Base-by-base conservation (phyloP, 805 yeast genomes). In the Ogataea corticis region DNA sequence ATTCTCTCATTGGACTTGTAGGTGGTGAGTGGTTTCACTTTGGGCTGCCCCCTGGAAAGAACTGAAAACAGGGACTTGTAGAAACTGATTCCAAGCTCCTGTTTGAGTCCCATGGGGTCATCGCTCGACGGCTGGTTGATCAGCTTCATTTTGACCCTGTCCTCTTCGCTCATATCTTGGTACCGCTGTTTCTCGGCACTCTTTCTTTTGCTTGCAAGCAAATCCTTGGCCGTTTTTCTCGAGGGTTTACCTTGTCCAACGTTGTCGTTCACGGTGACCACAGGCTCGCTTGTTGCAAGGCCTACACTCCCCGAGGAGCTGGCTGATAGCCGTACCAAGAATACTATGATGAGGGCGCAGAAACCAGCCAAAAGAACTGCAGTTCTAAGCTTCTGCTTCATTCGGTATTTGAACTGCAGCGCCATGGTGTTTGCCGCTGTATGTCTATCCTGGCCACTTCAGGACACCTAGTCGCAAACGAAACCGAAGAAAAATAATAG, bases 1-100 rank as follows among this genome's bases (percentile, higher is more conserved):
- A 79, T 76, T 46, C 81, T 62, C 10, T 76, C 70, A 2, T 69
- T 67, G 10, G 74, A 64, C 23, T 65, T 65, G 58, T 80, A 82
- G 7, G 63, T 64, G 21, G 67, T 67, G 37, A 83, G 62, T 18
- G 67, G 63, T 0, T 62, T 58, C 2, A 77, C 63, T 5, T 62
- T 52, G 1, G 88, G 88, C 50, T 65, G 67, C 11, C 75, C 74
- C 14, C 66, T 37, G 3, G 38, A 12, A 7, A 58, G 33, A 3
- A 69, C 62, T 4, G 68, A 60, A 51, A 80, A 76, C 9, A 80
- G 68, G 1, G 56, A 46, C 18, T 67, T 61, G 55, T 72, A 79
- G 49, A 73, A 74, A 16, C 64, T 58, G 51, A 75, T 75, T 5
- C 74, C 74, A 23, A 58, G 43, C 23, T 59, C 58, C 39, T 71